Evolutionary conservation across 2,329 filamentous ascomycete genomes (phyloP).

Genomic region (Chlorencoelia australis): DNA sequence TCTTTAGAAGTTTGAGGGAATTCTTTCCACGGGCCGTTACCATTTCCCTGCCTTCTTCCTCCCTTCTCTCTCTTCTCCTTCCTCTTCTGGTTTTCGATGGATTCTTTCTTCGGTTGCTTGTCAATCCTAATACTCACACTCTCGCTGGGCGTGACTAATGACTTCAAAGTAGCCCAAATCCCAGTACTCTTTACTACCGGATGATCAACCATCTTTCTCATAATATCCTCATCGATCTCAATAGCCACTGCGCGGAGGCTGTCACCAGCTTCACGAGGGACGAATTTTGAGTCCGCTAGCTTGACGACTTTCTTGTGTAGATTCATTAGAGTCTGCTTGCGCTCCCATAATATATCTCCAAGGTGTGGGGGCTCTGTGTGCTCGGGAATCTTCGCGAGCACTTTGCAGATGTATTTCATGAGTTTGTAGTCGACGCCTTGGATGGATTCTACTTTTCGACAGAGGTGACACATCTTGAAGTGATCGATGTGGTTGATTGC

Average conservation of each 20-base stretch:
- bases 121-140: neutral
- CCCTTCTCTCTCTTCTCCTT: no score
- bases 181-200: neutral
- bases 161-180: neutral
- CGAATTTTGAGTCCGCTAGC: neutral
- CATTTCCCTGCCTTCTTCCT: no score
- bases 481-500: no score
- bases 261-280: constrained; percentile 2
- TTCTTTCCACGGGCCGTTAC: no score
- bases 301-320: neutral
- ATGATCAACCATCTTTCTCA: constrained; percentile 4
- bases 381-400: constrained; percentile 3
- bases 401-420: constrained; percentile 1
- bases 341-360: constrained; percentile 5
- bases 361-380: constrained; percentile 5
- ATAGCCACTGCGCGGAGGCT: no score
- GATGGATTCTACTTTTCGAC: constrained; percentile 1
- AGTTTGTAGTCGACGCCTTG: neutral
- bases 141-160: constrained; percentile 2
- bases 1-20: neutral
- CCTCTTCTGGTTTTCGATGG: neutral
- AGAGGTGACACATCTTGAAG: constrained; percentile 7
- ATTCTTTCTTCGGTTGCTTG: neutral
- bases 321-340: neutral
- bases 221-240: neutral